Percentiles rank a stretch among this genome's conserved stretches.
Conservation (phyloP, 2,329 filamentous ascomycete species). For the Rhynchosporium secalis region DNA sequence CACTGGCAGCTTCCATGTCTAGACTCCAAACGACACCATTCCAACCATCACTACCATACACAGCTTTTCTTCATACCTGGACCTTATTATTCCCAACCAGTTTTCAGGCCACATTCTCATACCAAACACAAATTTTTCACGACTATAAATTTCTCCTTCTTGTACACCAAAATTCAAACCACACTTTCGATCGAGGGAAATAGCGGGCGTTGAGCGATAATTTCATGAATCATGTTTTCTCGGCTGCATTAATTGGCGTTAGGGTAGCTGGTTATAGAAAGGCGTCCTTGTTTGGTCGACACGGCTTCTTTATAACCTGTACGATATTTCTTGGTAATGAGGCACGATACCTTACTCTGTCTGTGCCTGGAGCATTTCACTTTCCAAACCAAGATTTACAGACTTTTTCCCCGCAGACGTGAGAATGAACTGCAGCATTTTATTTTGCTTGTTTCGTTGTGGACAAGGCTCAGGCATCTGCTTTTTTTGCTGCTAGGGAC, state of each 20-base stretch:
- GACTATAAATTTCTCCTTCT: not conserved
- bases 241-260: constrained; percentile 5
- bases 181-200: constrained; percentile 7
- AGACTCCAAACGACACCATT: not conserved
- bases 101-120: not conserved
- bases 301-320: constrained; percentile 1
- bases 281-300: not conserved
- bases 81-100: not conserved
- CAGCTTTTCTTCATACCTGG: not conserved
- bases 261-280: not conserved
- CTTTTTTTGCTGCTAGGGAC: not conserved
- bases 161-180: constrained; percentile 7
- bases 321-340: not conserved
- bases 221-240: not conserved
- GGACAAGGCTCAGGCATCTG: not conserved
- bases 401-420: not conserved
- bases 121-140: not conserved
- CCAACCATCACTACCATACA: not conserved
- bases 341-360: not conserved
- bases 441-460: not conserved
- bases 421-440: not conserved
- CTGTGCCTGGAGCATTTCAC: not conserved
- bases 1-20: not conserved
- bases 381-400: not conserved
- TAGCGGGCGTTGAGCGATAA: not conserved